phyloP scores from a whole-genome alignment of 148 eudicot species.

The Agrostemma githago region DNA sequence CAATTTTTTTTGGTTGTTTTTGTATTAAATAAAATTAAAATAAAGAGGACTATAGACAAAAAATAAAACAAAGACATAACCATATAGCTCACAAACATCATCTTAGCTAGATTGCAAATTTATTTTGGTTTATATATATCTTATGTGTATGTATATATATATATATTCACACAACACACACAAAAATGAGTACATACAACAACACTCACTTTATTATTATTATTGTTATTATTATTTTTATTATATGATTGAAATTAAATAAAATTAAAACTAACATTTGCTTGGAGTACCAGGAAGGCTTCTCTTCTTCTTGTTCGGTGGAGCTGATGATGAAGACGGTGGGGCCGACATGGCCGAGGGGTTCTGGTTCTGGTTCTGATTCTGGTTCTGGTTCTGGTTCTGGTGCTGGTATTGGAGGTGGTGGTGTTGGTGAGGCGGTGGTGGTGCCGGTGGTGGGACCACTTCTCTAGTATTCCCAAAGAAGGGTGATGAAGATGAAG shows the following conservation, averaged over 20 bases:
- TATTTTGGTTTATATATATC: conserved; percentile 6
- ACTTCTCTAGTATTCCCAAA: conserved; percentile 21
- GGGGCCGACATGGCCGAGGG: not conserved
- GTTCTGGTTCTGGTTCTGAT: not conserved
- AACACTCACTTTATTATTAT: too few species aligned
- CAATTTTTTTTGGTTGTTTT: conserved; percentile 2
- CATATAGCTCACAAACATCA: conserved; percentile 3
- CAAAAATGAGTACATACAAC: too few species aligned
- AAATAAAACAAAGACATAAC: conserved; percentile 18
- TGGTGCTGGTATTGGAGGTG: conserved; percentile 8
- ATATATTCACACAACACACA: not conserved
- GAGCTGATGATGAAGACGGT: conserved; percentile 21
- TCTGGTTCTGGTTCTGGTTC: not conserved
- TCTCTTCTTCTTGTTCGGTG: conserved; percentile 37
- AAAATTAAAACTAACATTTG: conserved; percentile 29
- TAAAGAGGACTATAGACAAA: conserved; percentile 19
- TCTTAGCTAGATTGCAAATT: conserved; percentile 12
- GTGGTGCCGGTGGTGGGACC: conserved; percentile 6
- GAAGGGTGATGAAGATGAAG: conserved; percentile 31
- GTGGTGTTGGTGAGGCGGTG: not conserved
- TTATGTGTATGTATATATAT: not conserved
- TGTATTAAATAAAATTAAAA: not conserved
- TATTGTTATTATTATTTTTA: too few species aligned
- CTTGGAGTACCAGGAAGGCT: conserved; percentile 44
- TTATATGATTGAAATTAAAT: not conserved